A percentile compares a stretch with the other conserved stretches of the same genome.
These are phyloP conservation scores for Botryotinia narcissicola DNA, from an alignment of 2,329 filamentous ascomycete species.

Conservation along the genomic window DNA sequence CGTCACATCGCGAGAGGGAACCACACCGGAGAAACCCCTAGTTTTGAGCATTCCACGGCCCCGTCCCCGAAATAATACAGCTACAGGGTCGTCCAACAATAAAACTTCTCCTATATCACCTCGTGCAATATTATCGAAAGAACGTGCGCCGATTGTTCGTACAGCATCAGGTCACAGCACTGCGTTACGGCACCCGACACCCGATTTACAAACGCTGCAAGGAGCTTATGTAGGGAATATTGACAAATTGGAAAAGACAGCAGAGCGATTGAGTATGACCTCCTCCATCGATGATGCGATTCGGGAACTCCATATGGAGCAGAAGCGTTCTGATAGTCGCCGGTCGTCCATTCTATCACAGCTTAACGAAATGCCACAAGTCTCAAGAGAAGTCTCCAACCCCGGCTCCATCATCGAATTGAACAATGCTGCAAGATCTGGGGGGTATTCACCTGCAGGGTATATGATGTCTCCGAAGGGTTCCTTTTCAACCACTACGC, in stretches of 20 bases:
- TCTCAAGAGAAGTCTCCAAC: constrained; percentile 47
- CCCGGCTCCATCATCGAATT: constrained; percentile 65
- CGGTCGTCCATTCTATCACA: constrained; percentile 60
- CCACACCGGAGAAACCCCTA: constrained; percentile 17
- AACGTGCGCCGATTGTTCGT: constrained; percentile 29
- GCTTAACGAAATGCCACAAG: constrained; percentile 22
- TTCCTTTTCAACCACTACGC: constrained; percentile 49
- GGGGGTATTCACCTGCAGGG: constrained; percentile 67
- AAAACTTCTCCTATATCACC: constrained; percentile 20
- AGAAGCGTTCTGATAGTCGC: constrained; percentile 67
- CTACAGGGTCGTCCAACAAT: constrained; percentile 25
- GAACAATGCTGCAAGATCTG: constrained; percentile 63
- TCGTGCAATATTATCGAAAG: constrained; percentile 16
- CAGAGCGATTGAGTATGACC: constrained; percentile 68
- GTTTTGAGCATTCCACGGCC: constrained; percentile 27
- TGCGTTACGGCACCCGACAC: constrained; percentile 54
- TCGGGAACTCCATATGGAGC: constrained; percentile 66
- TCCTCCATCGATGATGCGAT: constrained; percentile 79
- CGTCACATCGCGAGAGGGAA: constrained; percentile 13
- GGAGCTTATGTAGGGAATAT: constrained; percentile 66
- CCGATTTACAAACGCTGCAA: constrained; percentile 60
- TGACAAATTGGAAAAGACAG: constrained; percentile 70
- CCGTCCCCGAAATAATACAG: constrained; percentile 25
- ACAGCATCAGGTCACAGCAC: constrained; percentile 35
- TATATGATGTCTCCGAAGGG: constrained; percentile 66